Percentiles rank a stretch among this genome's conserved stretches.
Conservation (phyloP, 257 asterid genomes). For the Cinchona pubescens region DNA sequence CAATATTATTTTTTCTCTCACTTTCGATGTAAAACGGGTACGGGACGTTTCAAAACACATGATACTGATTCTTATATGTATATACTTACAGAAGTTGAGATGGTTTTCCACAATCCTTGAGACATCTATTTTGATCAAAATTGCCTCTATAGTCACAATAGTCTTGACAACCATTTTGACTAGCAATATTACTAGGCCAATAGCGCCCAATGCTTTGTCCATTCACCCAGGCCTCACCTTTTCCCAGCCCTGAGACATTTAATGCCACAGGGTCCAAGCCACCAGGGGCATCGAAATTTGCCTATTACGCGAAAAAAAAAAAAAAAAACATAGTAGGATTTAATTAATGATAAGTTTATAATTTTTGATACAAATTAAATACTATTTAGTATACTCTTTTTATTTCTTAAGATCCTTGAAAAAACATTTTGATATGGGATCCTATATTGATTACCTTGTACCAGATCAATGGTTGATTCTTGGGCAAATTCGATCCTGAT, state of each 20-base stretch:
- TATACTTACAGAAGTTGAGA: conserved; percentile 75
- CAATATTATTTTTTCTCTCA: no score
- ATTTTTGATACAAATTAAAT: no score
- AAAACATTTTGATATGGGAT: neutral
- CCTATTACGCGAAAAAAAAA: conserved; percentile 28
- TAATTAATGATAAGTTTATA: no score
- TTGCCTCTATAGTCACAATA: conserved; percentile 72
- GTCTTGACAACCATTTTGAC: conserved; percentile 46
- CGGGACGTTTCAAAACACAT: no score
- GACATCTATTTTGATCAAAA: conserved; percentile 55
- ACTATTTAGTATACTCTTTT: no score
- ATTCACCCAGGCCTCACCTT: conserved; percentile 91
- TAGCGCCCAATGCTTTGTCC: conserved; percentile 92
- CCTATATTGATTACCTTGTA: conserved; percentile 68
- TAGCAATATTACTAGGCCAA: conserved; percentile 66
- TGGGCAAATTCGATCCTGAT: conserved; percentile 62
- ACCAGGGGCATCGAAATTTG: conserved; percentile 63
- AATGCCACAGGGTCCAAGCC: conserved; percentile 68
- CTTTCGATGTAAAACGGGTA: no score
- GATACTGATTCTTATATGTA: no score
- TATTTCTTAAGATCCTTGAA: neutral
- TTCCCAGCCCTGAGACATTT: conserved; percentile 75
- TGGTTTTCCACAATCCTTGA: conserved; percentile 72
- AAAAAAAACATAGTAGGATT: no score
- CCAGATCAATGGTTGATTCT: conserved; percentile 79